Conservation (phyloP, 345 rosid species). For the Eucalyptus shirleyi region DNA sequence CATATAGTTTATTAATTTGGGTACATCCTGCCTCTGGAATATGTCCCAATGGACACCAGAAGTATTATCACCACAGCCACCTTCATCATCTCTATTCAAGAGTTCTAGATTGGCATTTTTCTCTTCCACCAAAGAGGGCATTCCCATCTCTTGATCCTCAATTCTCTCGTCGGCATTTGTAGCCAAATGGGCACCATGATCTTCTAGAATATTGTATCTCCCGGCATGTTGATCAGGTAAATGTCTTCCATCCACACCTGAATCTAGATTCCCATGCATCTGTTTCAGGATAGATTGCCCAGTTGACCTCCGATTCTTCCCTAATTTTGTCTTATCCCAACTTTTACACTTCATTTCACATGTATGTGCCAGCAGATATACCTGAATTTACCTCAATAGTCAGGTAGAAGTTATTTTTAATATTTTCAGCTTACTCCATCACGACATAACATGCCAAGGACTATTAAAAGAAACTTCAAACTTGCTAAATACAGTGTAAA, state of each 20-base stretch:
- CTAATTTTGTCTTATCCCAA: conserved; percentile 2
- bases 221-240: conserved; percentile 12
- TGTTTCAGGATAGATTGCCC: conserved; percentile 5
- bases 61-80: background rate
- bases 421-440: background rate
- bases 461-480: background rate
- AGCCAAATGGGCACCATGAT: background rate
- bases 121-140: background rate
- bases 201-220: conserved; percentile 10
- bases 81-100: background rate
- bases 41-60: conserved; percentile 79
- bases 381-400: conserved; percentile 17
- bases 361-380: conserved; percentile 51
- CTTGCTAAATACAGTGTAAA: background rate
- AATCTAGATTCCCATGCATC: conserved; percentile 3
- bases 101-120: background rate
- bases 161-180: conserved; percentile 11
- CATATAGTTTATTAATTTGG: conserved; percentile 52
- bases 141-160: conserved; percentile 18
- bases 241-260: conserved; percentile 7
- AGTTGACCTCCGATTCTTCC: conserved; percentile 1
- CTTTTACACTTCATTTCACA: conserved; percentile 23
- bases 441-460: background rate
- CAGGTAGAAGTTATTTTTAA: background rate
- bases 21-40: conserved; percentile 71